Percentiles rank a stretch among this genome's conserved stretches.
phyloP scores from a whole-genome alignment of 148 eudicot genomes.

The Cornus kousa region DNA sequence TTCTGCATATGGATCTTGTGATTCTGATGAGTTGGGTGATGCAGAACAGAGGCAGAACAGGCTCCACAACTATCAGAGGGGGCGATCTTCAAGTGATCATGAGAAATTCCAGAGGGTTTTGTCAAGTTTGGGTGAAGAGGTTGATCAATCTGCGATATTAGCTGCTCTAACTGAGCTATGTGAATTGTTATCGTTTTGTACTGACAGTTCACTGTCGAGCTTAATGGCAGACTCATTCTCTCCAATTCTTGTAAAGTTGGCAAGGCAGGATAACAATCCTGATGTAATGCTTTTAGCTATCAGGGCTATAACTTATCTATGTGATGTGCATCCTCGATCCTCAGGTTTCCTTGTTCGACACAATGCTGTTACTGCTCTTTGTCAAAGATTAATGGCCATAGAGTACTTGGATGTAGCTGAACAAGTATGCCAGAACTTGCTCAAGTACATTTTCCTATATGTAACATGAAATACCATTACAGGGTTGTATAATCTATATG shows the following conservation, averaged over 20 bases:
- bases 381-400: conserved; percentile 66
- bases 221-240: conserved; percentile 57
- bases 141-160: conserved; percentile 56
- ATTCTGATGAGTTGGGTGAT: conserved; percentile 63
- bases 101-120: conserved; percentile 51
- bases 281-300: conserved; percentile 79
- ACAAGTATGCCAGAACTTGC: conserved; percentile 53
- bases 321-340: conserved; percentile 72
- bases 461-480: not conserved
- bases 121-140: conserved; percentile 53
- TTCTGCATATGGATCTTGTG: conserved; percentile 73
- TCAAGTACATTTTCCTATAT: not conserved
- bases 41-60: conserved; percentile 43
- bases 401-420: conserved; percentile 93
- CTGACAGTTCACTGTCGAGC: conserved; percentile 61
- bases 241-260: conserved; percentile 68
- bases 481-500: not conserved
- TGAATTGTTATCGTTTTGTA: conserved; percentile 70
- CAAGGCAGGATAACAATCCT: conserved; percentile 64
- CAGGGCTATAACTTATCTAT: conserved; percentile 90
- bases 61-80: conserved; percentile 53
- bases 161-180: conserved; percentile 82
- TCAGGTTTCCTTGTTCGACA: conserved; percentile 64
- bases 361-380: conserved; percentile 72
- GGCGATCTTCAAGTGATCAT: conserved; percentile 44